These are phyloP conservation scores for Rhododendron griersonianum DNA, from an alignment of 148 eudicot genomes.

Conservation along the genomic window DNA sequence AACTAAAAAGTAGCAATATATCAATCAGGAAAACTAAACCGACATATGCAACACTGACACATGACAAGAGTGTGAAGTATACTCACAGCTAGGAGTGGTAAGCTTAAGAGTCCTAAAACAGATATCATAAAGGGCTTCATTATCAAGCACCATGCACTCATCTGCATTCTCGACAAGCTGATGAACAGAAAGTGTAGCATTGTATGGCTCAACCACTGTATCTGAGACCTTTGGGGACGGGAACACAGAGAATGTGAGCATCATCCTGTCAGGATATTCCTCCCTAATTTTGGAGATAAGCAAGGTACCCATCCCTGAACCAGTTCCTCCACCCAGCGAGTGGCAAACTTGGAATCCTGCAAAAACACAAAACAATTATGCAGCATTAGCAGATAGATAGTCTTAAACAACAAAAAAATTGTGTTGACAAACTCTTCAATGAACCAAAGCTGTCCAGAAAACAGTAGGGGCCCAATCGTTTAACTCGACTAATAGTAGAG, in stretches of 20 bases:
- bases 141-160: constrained; percentile 27
- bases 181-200: constrained; percentile 72
- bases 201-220: constrained; percentile 78
- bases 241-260: constrained; percentile 10
- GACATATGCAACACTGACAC: constrained; percentile 28
- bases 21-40: not conserved
- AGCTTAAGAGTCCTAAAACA: constrained; percentile 13
- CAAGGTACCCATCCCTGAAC: constrained; percentile 14
- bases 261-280: constrained; percentile 12
- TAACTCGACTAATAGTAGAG: not conserved
- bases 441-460: not conserved
- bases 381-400: not conserved
- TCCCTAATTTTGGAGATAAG: constrained; percentile 12
- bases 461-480: not conserved
- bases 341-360: constrained; percentile 13
- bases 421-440: not conserved
- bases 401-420: not conserved
- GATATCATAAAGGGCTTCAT: constrained; percentile 13
- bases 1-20: not conserved
- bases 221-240: constrained; percentile 18
- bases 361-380: not conserved
- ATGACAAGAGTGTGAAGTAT: constrained; percentile 2
- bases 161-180: constrained; percentile 84
- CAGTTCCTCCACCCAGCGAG: constrained; percentile 12
- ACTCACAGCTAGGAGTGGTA: constrained; percentile 14